Percentiles rank a stretch among this genome's conserved stretches.
Conservation (phyloP, 2,329 filamentous ascomycete genomes). For the Neonectria ditissima region DNA sequence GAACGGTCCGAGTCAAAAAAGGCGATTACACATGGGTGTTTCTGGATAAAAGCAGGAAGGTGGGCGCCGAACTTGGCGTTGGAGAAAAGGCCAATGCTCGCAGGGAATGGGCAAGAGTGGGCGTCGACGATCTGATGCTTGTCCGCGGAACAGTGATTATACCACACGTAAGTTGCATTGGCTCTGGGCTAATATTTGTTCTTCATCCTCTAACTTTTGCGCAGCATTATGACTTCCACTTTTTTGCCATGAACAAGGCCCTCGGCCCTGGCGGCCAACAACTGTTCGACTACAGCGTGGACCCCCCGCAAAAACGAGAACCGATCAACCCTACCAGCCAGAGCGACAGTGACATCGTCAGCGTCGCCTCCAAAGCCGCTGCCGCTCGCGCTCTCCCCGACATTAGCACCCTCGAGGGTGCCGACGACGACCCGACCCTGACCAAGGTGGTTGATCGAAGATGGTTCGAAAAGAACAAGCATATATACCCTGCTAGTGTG, state of each 20-base stretch:
- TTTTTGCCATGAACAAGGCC: conserved; percentile 92
- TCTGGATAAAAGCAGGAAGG: conserved; percentile 89
- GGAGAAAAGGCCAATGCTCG: conserved; percentile 74
- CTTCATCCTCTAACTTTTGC: conserved; percentile 34
- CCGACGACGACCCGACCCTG: conserved; percentile 78
- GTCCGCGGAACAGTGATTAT: conserved; percentile 92
- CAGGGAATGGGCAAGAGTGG: conserved; percentile 91
- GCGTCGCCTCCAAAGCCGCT: conserved; percentile 52
- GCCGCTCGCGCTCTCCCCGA: conserved; percentile 56
- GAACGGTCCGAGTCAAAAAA: conserved; percentile 88
- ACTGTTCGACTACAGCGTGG: conserved; percentile 80
- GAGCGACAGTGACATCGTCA: conserved; percentile 40
- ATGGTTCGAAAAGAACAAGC: conserved; percentile 98
- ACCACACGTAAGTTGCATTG: conserved; percentile 79
- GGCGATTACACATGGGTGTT: conserved; percentile 95
- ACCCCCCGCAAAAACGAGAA: conserved; percentile 55
- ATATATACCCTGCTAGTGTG: conserved; percentile 95
- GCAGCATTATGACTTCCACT: conserved; percentile 97
- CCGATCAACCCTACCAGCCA: conserved; percentile 32
- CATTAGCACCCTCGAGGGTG: conserved; percentile 76
- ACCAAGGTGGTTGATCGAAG: conserved; percentile 96
- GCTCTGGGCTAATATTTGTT: conserved; percentile 12
- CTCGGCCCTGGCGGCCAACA: conserved; percentile 76
- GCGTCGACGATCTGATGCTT: conserved; percentile 95
- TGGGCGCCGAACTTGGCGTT: conserved; percentile 85